Conservation (phyloP, 805 yeast genomes). For the Wickerhamiella spandovensis region DNA sequence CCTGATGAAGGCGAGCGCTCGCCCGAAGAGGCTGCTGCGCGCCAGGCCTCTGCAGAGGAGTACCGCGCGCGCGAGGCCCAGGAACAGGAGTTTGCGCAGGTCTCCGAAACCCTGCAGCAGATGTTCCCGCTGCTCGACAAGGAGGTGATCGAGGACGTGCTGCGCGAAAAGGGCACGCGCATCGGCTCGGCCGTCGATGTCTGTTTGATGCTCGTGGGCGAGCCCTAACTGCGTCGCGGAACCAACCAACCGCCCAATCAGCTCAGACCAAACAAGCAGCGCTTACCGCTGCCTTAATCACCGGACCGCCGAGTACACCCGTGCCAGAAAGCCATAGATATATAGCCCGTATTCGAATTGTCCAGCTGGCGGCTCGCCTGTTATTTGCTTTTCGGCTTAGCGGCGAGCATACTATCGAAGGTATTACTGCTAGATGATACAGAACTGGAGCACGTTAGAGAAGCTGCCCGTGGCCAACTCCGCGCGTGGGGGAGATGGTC, state of each 20-base stretch:
- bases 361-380: too few relatives aligned
- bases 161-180: constrained; percentile 49
- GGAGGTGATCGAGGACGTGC: constrained; percentile 56
- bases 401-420: too few relatives aligned
- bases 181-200: constrained; percentile 66
- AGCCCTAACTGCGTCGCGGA: too few relatives aligned
- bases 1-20: constrained; percentile 9
- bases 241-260: too few relatives aligned
- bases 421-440: too few relatives aligned
- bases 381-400: too few relatives aligned
- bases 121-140: constrained; percentile 69
- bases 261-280: too few relatives aligned
- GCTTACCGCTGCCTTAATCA: too few relatives aligned
- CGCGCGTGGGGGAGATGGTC: neutral
- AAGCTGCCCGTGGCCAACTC: neutral
- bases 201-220: constrained; percentile 26
- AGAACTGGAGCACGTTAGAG: too few relatives aligned
- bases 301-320: too few relatives aligned
- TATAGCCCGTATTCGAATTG: too few relatives aligned
- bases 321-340: too few relatives aligned
- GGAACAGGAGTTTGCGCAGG: constrained; percentile 33
- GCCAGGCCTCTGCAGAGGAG: constrained; percentile 27
- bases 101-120: constrained; percentile 38
- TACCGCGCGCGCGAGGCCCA: constrained; percentile 28
- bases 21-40: constrained; percentile 24